phyloP scores from a whole-genome alignment of 1,284 basidiomycete genomes.

The Xerocomus nothofagi region DNA sequence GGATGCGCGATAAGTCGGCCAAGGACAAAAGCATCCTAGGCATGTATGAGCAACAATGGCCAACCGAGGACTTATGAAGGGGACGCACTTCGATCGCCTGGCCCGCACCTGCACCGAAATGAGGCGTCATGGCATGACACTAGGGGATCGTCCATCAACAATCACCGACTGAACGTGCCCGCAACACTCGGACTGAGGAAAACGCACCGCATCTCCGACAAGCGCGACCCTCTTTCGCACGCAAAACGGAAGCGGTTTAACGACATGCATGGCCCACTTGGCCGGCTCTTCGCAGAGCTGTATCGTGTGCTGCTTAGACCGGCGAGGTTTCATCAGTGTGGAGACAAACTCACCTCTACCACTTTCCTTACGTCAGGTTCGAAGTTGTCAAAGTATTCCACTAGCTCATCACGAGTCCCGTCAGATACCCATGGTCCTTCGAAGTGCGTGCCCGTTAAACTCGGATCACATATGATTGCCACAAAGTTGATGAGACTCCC shows the following conservation, averaged over 20 bases:
- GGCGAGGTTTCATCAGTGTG: too few species aligned
- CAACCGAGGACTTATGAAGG: background rate
- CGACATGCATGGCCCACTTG: slow-evolving; percentile 35
- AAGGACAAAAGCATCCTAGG: slow-evolving; percentile 39
- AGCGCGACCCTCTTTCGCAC: slow-evolving; percentile 34
- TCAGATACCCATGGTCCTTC: slow-evolving; percentile 39
- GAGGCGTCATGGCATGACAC: slow-evolving; percentile 36
- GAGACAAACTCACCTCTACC: slow-evolving; percentile 36
- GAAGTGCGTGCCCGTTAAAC: slow-evolving; percentile 36
- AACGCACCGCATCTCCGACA: slow-evolving; percentile 38
- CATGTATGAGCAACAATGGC: background rate
- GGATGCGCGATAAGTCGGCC: slow-evolving; percentile 34
- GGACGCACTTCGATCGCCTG: slow-evolving; percentile 34
- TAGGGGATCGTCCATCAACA: background rate
- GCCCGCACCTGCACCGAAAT: slow-evolving; percentile 31
- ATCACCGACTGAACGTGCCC: background rate
- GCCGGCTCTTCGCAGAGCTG: slow-evolving; percentile 25
- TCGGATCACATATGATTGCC: slow-evolving; percentile 37
- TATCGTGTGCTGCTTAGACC: background rate
- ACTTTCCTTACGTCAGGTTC: slow-evolving; percentile 45
- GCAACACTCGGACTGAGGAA: background rate
- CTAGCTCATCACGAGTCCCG: slow-evolving; percentile 30
- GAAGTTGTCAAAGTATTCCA: slow-evolving; percentile 38
- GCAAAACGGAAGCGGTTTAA: slow-evolving; percentile 35
- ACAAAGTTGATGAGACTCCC: slow-evolving; percentile 46